Evolutionary conservation across 257 asterid species (phyloP).

Genomic region (Plantago major): DNA sequence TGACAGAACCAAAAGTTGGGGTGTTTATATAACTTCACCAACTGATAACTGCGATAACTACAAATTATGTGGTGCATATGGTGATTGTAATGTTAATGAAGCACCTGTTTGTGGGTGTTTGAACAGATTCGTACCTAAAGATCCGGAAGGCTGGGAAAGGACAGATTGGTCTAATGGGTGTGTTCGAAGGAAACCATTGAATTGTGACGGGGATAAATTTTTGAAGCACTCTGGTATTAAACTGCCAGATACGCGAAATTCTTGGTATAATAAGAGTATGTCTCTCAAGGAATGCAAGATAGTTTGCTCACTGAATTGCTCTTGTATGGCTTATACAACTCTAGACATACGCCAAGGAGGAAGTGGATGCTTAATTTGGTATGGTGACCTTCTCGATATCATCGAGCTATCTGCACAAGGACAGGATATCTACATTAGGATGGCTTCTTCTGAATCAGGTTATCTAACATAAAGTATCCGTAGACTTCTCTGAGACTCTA

Average conservation of each 20-base stretch:
- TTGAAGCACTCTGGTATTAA: too few species aligned
- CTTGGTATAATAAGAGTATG: too few species aligned
- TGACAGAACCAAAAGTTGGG: slow-evolving; percentile 22
- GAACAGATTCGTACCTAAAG: slow-evolving; percentile 19
- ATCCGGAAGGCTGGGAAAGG: slow-evolving; percentile 23
- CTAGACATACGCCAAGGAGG: too few species aligned
- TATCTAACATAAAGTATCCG: too few species aligned
- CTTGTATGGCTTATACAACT: slow-evolving; percentile 21
- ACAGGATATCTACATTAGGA: too few species aligned
- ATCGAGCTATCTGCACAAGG: too few species aligned
- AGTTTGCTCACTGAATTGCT: slow-evolving; percentile 27
- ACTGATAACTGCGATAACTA: slow-evolving; percentile 30
- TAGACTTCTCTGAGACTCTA: too few species aligned
- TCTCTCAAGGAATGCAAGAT: slow-evolving; percentile 22
- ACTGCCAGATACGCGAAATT: too few species aligned
- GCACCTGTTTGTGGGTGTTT: slow-evolving; percentile 32
- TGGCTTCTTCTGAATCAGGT: too few species aligned
- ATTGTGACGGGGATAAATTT: slow-evolving; percentile 16
- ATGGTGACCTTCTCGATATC: too few species aligned
- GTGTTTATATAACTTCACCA: slow-evolving; percentile 15
- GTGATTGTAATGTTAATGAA: slow-evolving; percentile 14
- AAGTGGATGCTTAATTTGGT: too few species aligned
- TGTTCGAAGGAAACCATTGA: slow-evolving; percentile 19
- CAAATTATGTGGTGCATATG: slow-evolving; percentile 24
- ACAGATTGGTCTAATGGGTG: slow-evolving; percentile 32